Conservation (phyloP, 225 moss, liverwort and hornwort genomes). For the Climacium dendroides region DNA sequence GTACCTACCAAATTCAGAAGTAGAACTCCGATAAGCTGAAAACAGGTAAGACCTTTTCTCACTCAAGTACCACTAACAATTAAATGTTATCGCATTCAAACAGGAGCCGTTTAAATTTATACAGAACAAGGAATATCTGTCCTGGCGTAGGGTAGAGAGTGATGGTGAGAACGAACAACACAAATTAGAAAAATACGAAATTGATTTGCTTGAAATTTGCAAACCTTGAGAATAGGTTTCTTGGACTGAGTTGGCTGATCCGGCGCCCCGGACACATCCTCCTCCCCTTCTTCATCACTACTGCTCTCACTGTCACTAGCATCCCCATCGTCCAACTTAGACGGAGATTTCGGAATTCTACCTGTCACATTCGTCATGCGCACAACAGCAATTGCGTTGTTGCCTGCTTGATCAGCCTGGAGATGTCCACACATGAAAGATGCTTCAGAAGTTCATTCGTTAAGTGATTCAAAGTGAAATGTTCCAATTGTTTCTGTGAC, state of each 20-base stretch:
- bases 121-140: background rate
- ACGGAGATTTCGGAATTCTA: slow-evolving; percentile 40
- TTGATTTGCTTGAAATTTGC: too few relatives aligned
- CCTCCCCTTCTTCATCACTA: slow-evolving; percentile 57
- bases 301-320: slow-evolving; percentile 59
- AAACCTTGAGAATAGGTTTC: slow-evolving; percentile 55
- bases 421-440: background rate
- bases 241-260: slow-evolving; percentile 40
- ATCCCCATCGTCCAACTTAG: slow-evolving; percentile 53
- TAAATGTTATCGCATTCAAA: background rate
- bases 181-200: too few relatives aligned
- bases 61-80: background rate
- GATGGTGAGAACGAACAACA: background rate
- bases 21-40: background rate
- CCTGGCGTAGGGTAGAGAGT: background rate
- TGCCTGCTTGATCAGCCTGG: slow-evolving; percentile 74
- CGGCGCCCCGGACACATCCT: slow-evolving; percentile 1
- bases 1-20: slow-evolving; percentile 23
- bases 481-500: too few relatives aligned
- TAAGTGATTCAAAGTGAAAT: background rate
- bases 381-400: slow-evolving; percentile 63
- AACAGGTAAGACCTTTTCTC: background rate
- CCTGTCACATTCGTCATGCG: slow-evolving; percentile 76
- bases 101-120: too few relatives aligned
- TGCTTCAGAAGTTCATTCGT: background rate